Evolutionary conservation across 108 stramenopile genomes (phyloP).

Genomic region (Fragilaria radians): DNA sequence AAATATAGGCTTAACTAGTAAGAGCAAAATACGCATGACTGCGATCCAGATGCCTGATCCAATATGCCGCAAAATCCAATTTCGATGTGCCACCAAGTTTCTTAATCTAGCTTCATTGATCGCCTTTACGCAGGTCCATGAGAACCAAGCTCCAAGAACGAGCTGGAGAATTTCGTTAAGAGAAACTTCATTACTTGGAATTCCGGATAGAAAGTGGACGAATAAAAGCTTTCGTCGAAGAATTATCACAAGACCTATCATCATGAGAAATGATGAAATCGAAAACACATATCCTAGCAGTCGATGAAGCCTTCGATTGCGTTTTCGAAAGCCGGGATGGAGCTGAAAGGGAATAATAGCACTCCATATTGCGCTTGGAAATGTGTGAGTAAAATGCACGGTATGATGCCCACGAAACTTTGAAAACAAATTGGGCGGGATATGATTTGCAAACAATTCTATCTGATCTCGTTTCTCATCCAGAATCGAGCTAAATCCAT

Average conservation of each 20-base stretch:
- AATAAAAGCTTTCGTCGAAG: neutral
- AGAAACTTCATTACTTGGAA: too few relatives aligned
- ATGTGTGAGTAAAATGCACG: constrained; percentile 15
- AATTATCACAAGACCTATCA: constrained; percentile 9
- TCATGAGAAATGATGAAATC: constrained; percentile 6
- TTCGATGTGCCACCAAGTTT: constrained; percentile 5
- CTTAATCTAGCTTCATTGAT: constrained; percentile 1
- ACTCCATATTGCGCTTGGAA: constrained; percentile 14
- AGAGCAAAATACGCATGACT: constrained; percentile 2
- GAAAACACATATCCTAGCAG: constrained; percentile 12
- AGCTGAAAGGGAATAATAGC: constrained; percentile 19
- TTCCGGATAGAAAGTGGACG: neutral
- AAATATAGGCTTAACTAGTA: too few relatives aligned
- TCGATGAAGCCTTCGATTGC: constrained; percentile 3
- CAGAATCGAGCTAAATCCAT: neutral
- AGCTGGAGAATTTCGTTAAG: too few relatives aligned
- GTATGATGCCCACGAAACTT: constrained; percentile 16
- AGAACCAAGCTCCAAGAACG: neutral
- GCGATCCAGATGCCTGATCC: constrained; percentile 15
- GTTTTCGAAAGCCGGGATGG: constrained; percentile 13
- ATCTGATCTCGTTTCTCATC: neutral
- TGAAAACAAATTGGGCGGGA: neutral
- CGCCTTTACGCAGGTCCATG: constrained; percentile 2
- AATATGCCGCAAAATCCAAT: constrained; percentile 11
- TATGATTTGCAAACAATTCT: neutral